Percentiles rank a stretch among this genome's conserved stretches.
Conservation (phyloP, 2,329 filamentous ascomycete genomes). For the Colletotrichum coccodes region DNA sequence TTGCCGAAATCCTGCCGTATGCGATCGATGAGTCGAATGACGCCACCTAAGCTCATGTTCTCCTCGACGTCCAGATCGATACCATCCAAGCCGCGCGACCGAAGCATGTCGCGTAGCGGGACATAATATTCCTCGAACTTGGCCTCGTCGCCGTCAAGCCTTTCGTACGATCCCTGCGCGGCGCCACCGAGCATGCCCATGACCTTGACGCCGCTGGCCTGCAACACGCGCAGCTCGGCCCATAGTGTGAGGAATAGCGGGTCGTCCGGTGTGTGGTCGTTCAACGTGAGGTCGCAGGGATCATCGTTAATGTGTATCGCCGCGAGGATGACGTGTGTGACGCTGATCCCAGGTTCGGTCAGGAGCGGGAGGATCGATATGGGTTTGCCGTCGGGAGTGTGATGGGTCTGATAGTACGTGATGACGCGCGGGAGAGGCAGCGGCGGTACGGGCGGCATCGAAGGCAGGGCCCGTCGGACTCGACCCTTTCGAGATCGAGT, state of each 20-base stretch:
- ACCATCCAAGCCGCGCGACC: slow-evolving; percentile 70
- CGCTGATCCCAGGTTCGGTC: slow-evolving; percentile 55
- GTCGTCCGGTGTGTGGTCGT: slow-evolving; percentile 79
- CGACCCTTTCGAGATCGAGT: background rate
- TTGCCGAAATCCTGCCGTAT: slow-evolving; percentile 76
- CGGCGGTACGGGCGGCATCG: slow-evolving; percentile 33
- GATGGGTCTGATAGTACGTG: slow-evolving; percentile 66
- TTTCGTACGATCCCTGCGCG: slow-evolving; percentile 75
- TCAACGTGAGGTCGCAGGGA: slow-evolving; percentile 77
- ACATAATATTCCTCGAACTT: slow-evolving; percentile 80
- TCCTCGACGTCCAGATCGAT: slow-evolving; percentile 87
- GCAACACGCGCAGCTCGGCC: slow-evolving; percentile 79
- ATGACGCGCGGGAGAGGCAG: slow-evolving; percentile 57
- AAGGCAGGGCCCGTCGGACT: background rate
- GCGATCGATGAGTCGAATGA: slow-evolving; percentile 74
- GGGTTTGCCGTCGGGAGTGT: slow-evolving; percentile 52
- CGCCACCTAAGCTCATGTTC: slow-evolving; percentile 72
- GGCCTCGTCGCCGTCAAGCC: slow-evolving; percentile 64
- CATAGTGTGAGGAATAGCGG: slow-evolving; percentile 78
- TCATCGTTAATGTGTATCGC: slow-evolving; percentile 84
- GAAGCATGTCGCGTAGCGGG: slow-evolving; percentile 74
- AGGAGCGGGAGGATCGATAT: slow-evolving; percentile 66
- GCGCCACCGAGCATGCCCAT: slow-evolving; percentile 91
- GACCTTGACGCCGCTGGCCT: slow-evolving; percentile 80
- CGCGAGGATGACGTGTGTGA: slow-evolving; percentile 87